A percentile compares a stretch with the other conserved stretches of the same genome.
Evolutionary conservation across 179 eudicot species (phyloP).

Genomic region (Gypsophila paniculata): DNA sequence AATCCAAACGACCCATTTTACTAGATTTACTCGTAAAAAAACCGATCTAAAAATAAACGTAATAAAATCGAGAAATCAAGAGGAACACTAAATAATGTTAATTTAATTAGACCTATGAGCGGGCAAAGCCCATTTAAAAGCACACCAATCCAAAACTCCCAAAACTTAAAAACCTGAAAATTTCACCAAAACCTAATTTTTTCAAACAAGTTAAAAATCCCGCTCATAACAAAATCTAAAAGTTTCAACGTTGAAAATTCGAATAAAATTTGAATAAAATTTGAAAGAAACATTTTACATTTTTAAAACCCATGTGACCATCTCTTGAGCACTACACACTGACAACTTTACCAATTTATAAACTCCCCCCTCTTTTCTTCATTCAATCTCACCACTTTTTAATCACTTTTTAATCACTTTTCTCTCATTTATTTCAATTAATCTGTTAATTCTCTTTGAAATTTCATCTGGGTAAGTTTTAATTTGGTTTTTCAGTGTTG

Average conservation of each 20-base stretch:
- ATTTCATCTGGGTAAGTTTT: conserved; percentile 22
- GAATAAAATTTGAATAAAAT: neutral
- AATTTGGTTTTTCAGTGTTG: neutral
- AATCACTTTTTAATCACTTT: neutral
- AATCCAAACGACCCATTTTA: too few species aligned
- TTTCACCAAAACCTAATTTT: neutral
- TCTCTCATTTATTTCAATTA: neutral
- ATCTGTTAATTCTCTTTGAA: neutral
- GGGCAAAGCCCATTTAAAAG: too few species aligned
- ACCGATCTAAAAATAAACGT: too few species aligned
- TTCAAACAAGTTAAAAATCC: conserved; percentile 25
- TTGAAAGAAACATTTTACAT: too few species aligned
- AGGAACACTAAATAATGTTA: too few species aligned
- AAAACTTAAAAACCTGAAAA: neutral
- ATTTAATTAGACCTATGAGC: too few species aligned
- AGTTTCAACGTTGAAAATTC: neutral
- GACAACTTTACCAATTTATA: conserved; percentile 5
- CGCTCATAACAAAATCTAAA: neutral
- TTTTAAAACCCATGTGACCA: conserved; percentile 10
- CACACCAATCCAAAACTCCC: too few species aligned
- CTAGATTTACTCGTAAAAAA: too few species aligned
- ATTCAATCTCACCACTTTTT: neutral
- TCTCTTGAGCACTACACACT: conserved; percentile 7
- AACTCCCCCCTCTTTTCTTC: too few species aligned
- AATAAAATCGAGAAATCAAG: too few species aligned